phyloP scores from a whole-genome alignment of 768 basidiomycete species.

The Strobilomyces dryophilus region DNA sequence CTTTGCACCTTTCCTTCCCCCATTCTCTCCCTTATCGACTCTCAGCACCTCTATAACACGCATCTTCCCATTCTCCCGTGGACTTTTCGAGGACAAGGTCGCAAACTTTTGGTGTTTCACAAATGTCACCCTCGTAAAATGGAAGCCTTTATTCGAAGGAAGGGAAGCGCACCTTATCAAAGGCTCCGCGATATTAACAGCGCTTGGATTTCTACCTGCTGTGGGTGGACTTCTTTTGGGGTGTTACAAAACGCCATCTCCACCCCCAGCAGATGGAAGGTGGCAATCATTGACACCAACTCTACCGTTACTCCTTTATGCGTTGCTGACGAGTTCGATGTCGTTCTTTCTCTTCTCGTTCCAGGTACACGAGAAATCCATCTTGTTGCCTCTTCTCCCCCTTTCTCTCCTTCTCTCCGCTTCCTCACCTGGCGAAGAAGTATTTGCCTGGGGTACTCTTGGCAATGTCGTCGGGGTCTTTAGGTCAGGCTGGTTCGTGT shows the following conservation, averaged over 20 bases:
- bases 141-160: slow-evolving; percentile 44
- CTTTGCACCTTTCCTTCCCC: slow-evolving; percentile 78
- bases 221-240: slow-evolving; percentile 44
- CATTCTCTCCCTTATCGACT: slow-evolving; percentile 46
- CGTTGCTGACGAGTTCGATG: slow-evolving; percentile 75
- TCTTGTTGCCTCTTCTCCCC: slow-evolving; percentile 82
- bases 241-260: slow-evolving; percentile 30
- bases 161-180: slow-evolving; percentile 55
- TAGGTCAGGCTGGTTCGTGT: slow-evolving; percentile 50
- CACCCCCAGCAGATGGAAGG: not conserved
- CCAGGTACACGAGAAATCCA: slow-evolving; percentile 94
- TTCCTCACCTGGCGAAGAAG: slow-evolving; percentile 25
- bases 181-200: slow-evolving; percentile 63
- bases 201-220: slow-evolving; percentile 63
- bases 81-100: slow-evolving; percentile 93
- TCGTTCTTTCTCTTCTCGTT: slow-evolving; percentile 97
- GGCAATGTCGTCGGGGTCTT: slow-evolving; percentile 84
- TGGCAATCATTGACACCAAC: slow-evolving; percentile 42
- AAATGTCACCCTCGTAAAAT: slow-evolving; percentile 79
- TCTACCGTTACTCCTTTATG: slow-evolving; percentile 71
- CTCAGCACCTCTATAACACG: slow-evolving; percentile 68
- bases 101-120: slow-evolving; percentile 97
- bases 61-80: slow-evolving; percentile 90
- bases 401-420: slow-evolving; percentile 71
- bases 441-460: slow-evolving; percentile 29